Base-by-base conservation (phyloP, 805 yeast genomes). In the Sugiyamaella qingdaonensis region DNA sequence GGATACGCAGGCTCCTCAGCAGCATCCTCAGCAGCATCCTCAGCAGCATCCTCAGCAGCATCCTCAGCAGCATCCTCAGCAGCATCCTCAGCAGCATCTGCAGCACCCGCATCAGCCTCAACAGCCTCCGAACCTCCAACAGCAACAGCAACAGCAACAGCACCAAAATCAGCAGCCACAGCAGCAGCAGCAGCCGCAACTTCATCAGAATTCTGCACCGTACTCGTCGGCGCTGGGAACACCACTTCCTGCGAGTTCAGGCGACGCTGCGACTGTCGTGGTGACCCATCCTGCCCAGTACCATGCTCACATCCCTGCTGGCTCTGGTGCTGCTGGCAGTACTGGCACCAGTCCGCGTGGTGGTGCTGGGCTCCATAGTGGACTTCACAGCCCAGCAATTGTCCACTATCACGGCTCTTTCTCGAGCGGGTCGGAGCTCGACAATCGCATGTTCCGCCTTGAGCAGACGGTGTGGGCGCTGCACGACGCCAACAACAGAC, bases 361-460 rank as follows among this genome's bases (percentile, higher is more conserved):
- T 34, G 37, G 37, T 34, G 16, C 37, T 34, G 16, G n/a, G 3
- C 37, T 14, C 37, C n/a, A 14, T 9, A 34, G 16, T 34, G 37
- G 37, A 5, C n/a, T 34, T 34, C 37, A 14, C 37, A 34, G 37
- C 8, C 37, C 37, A n/a, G 37, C 37, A 4, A 9, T 34, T 4
- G 37, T 5, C 8, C 37, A 34, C 4, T 34, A 34, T 9, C 37
- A 34, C 10, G 37, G 37, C 5, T 34, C 37, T 4, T 34, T 34
- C 16, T 34, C 37, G n/a, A 14, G 37, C 16, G 37, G 37, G 21
- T 18, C 35, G 4, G 5, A 88, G 89, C 16, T 71, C 84, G 53
- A 56, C 5, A 29, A 49, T 10, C 42, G 61, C 13, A 18, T 59
- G 13, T 37, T 33, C 21, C 35, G 50, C 5, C 43, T 59, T 36